Evolutionary conservation across 768 basidiomycete species (phyloP), one percentile per base, ranked within the genome.

Genomic region (Chalciporus chontae): DNA sequence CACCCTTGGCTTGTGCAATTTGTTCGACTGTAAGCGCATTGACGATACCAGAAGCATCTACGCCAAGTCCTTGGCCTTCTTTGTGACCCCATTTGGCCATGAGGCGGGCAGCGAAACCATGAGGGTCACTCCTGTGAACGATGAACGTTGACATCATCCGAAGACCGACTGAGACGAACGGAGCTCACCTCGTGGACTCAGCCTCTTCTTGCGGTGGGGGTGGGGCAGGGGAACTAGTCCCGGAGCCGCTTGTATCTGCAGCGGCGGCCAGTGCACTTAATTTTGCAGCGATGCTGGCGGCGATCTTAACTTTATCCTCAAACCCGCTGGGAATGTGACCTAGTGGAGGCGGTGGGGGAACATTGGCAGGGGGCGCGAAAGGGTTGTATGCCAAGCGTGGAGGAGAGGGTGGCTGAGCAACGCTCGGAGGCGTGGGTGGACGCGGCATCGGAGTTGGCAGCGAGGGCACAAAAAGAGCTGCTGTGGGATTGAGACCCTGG

Each of bases 51-150:
- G 78, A 77, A 8, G 84, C 89, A 51, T 89, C 83, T 0, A 79
- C 85, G 29, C 95, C 95, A 1, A 97, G 77, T 9, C 94, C 94
- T 69, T 93, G 85, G 1, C 95, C 95, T 65, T 91, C 90, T 64
- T 90, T 88, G 65, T 96, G 92, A 0, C 94, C 94, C 90, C 89
- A 94, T 71, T 94, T 96, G 3, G 89, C 90, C 93, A 96, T 95
- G 57, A 95, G 64, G 29, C 89, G 84, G 11, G 85, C 84, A 27
- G 91, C 91, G 58, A 94, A 92, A 11, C 78, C 79, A 48, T 83
- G 84, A 0, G 83, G 81, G 54, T 89, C 83, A 34, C 81, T 73
- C 47, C 78, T 77, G 14, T 39, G 19, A 37, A 43, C 38, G 23
- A 34, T 5, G 3, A 8, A 5, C 8, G n/a, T 27, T 37, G 44